phyloP scores from a whole-genome alignment of 2,329 filamentous ascomycete species.

The Penicillium olsonii region DNA sequence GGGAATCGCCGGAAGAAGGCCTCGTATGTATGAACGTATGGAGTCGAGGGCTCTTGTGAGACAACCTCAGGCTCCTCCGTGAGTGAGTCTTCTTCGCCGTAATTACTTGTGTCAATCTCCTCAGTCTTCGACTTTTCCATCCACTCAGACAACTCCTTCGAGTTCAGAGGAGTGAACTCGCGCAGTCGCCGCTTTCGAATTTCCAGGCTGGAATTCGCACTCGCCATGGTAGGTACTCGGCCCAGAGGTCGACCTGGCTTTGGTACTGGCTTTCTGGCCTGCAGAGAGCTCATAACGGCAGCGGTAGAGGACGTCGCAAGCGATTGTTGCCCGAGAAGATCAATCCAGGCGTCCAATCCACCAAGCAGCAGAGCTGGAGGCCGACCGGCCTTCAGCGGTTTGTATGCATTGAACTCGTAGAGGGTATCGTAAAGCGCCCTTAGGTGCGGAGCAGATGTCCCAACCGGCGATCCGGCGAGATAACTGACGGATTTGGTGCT shows the following conservation, averaged over 20 bases:
- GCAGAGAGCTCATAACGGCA: constrained; percentile 49
- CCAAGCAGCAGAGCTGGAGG: constrained; percentile 77
- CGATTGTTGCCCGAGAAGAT: constrained; percentile 73
- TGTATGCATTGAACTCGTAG: constrained; percentile 78
- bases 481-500: constrained; percentile 61
- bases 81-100: constrained; percentile 40
- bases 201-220: constrained; percentile 53
- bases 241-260: constrained; percentile 52
- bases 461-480: constrained; percentile 49
- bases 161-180: constrained; percentile 70
- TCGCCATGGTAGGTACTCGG: constrained; percentile 54
- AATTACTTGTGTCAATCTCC: constrained; percentile 51
- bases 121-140: constrained; percentile 73
- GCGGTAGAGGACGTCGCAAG: constrained; percentile 60
- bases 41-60: constrained; percentile 48
- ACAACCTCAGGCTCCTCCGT: constrained; percentile 46
- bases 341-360: constrained; percentile 82
- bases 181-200: constrained; percentile 59
- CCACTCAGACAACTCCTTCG: constrained; percentile 80
- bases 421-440: constrained; percentile 76
- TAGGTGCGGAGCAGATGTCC: constrained; percentile 58
- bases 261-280: constrained; percentile 35
- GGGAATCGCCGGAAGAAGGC: constrained; percentile 85
- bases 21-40: constrained; percentile 70
- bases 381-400: constrained; percentile 64